A percentile compares a stretch with the other conserved stretches of the same genome.
Conservation (phyloP, 805 yeast species). For the Nakazawaea sp. region DNA sequence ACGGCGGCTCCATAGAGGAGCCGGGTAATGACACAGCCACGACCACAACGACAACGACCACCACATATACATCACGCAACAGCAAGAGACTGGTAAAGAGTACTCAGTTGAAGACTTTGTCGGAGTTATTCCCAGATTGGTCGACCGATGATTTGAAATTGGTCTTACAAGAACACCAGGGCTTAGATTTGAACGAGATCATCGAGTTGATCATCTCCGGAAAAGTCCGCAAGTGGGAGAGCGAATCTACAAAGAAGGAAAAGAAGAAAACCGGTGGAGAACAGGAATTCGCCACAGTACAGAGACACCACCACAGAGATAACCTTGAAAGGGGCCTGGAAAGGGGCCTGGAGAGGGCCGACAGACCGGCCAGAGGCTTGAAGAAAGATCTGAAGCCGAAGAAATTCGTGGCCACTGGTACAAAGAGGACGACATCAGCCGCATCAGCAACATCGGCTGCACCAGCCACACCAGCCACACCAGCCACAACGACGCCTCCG, state of each 20-base stretch:
- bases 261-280: constrained; percentile 41
- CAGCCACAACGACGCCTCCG: constrained; percentile 3
- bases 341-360: background rate
- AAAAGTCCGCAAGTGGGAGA: constrained; percentile 89
- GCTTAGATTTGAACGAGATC: constrained; percentile 66
- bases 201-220: constrained; percentile 87
- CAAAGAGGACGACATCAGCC: constrained; percentile 7
- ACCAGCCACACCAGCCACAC: constrained; percentile 1
- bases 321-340: background rate
- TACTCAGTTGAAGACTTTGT: constrained; percentile 37
- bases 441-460: constrained; percentile 6
- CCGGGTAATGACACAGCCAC: too few species aligned
- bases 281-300: constrained; percentile 8
- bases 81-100: constrained; percentile 18
- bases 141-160: constrained; percentile 72
- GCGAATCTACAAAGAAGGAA: constrained; percentile 67
- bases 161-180: constrained; percentile 63
- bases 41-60: too few species aligned
- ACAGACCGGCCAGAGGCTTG: constrained; percentile 6
- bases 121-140: constrained; percentile 96
- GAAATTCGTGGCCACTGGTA: background rate
- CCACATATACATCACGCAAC: constrained; percentile 3
- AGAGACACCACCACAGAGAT: background rate
- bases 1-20: too few species aligned
- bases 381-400: too few species aligned